Evolutionary conservation across 2,329 filamentous ascomycete species (phyloP).

Genomic region (Ophidiomyces ophidiicola): DNA sequence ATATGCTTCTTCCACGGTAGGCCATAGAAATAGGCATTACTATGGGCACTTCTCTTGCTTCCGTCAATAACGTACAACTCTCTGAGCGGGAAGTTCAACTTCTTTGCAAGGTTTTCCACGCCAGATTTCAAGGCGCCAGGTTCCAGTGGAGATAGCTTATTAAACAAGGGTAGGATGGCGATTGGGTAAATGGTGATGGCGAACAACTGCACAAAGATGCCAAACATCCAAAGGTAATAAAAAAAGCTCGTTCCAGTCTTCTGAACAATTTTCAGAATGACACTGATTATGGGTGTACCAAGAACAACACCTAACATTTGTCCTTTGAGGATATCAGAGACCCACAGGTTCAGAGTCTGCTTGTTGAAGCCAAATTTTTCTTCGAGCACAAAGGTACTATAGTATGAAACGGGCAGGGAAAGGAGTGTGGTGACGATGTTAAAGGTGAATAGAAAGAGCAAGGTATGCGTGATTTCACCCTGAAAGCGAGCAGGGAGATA

Average conservation of each 20-base stretch:
- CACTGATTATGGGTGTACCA: conserved; percentile 76
- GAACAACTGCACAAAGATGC: conserved; percentile 77
- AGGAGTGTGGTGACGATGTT: conserved; percentile 68
- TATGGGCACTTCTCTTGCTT: conserved; percentile 75
- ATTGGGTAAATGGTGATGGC: conserved; percentile 95
- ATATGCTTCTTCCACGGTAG: conserved; percentile 99
- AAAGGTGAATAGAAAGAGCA: conserved; percentile 83
- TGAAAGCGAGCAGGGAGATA: conserved; percentile 63
- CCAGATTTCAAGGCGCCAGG: conserved; percentile 76
- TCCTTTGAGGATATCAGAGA: conserved; percentile 83
- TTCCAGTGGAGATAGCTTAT: conserved; percentile 88
- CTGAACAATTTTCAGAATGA: conserved; percentile 86
- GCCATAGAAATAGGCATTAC: conserved; percentile 92
- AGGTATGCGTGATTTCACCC: conserved; percentile 86
- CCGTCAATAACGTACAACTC: conserved; percentile 93
- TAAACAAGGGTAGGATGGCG: conserved; percentile 88
- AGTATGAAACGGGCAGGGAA: conserved; percentile 70
- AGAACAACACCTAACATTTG: conserved; percentile 70
- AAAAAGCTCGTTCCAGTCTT: conserved; percentile 91
- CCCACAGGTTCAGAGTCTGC: conserved; percentile 77
- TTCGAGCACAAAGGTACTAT: conserved; percentile 90
- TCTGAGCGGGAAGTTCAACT: conserved; percentile 79
- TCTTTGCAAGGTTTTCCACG: conserved; percentile 71
- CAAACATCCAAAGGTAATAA: conserved; percentile 94
- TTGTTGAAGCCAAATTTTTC: conserved; percentile 99